phyloP scores from a whole-genome alignment of 805 yeast species.

The Candida verbasci region DNA sequence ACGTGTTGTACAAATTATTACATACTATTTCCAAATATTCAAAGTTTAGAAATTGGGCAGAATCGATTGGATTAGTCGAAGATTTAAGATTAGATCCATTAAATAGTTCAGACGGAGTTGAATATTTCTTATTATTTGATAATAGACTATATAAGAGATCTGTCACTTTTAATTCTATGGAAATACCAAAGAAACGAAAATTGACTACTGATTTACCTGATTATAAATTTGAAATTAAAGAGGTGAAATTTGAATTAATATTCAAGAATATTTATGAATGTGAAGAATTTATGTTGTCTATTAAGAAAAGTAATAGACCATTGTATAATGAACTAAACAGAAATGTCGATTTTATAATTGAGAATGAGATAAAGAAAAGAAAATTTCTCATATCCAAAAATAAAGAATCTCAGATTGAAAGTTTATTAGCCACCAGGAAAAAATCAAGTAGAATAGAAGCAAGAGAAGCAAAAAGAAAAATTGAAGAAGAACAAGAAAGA shows the following conservation, averaged over 20 bases:
- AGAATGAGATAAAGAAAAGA: slow-evolving; percentile 50
- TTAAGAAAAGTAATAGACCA: slow-evolving; percentile 22
- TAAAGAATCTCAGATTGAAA: slow-evolving; percentile 61
- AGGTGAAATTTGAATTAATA: slow-evolving; percentile 26
- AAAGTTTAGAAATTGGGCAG: slow-evolving; percentile 45
- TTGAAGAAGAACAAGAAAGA: slow-evolving; percentile 48
- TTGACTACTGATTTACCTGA: slow-evolving; percentile 31
- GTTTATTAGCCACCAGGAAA: slow-evolving; percentile 62
- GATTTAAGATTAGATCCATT: slow-evolving; percentile 18
- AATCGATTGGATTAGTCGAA: slow-evolving; percentile 28
- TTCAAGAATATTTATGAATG: slow-evolving; percentile 28
- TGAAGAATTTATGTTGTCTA: slow-evolving; percentile 16
- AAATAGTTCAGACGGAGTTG: slow-evolving; percentile 15
- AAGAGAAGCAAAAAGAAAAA: slow-evolving; percentile 46
- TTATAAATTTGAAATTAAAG: slow-evolving; percentile 25
- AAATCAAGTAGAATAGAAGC: slow-evolving; percentile 72
- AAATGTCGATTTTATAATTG: slow-evolving; percentile 19
- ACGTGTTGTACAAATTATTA: slow-evolving; percentile 43
- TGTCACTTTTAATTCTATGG: slow-evolving; percentile 19
- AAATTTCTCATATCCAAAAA: slow-evolving; percentile 50
- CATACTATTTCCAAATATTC: slow-evolving; percentile 39
- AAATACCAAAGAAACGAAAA: slow-evolving; percentile 33
- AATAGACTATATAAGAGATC: slow-evolving; percentile 47
- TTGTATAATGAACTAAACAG: slow-evolving; percentile 7
- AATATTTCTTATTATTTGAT: slow-evolving; percentile 41